Evolutionary conservation across 495 filamentous ascomycete species (phyloP).

Genomic region (Cercophora samala): DNA sequence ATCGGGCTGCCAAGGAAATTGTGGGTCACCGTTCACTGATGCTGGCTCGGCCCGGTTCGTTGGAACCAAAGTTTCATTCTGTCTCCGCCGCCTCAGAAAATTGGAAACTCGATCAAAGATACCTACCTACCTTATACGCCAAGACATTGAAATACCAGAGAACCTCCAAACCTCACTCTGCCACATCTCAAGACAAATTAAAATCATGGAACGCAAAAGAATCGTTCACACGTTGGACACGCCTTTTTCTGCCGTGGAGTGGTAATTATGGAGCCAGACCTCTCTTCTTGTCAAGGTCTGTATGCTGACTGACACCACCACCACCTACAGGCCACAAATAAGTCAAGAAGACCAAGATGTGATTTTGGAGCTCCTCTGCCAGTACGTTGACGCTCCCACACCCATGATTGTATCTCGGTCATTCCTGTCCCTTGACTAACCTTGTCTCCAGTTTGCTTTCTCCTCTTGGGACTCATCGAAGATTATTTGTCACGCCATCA

Average conservation of each 20-base stretch:
- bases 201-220: conserved; percentile 31
- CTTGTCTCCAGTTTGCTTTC: conserved; percentile 47
- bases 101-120: not conserved
- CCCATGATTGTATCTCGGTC: not conserved
- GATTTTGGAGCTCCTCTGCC: conserved; percentile 55
- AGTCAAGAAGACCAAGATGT: conserved; percentile 48
- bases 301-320: not conserved
- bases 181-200: not conserved
- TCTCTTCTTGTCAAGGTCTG: not conserved
- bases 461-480: conserved; percentile 55
- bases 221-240: conserved; percentile 35
- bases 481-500: conserved; percentile 45
- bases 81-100: not conserved
- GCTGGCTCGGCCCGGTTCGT: not conserved
- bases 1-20: not conserved
- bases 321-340: conserved; percentile 54
- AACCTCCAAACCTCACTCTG: not conserved
- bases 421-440: conserved; percentile 8
- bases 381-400: conserved; percentile 34
- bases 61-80: not conserved
- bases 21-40: not conserved
- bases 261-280: conserved; percentile 21
- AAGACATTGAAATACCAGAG: not conserved
- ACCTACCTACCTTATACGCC: no score
- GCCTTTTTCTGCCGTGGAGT: conserved; percentile 30